Base-by-base conservation (phyloP, 2,329 filamentous ascomycete species). In the Arthroderma uncinatum region DNA sequence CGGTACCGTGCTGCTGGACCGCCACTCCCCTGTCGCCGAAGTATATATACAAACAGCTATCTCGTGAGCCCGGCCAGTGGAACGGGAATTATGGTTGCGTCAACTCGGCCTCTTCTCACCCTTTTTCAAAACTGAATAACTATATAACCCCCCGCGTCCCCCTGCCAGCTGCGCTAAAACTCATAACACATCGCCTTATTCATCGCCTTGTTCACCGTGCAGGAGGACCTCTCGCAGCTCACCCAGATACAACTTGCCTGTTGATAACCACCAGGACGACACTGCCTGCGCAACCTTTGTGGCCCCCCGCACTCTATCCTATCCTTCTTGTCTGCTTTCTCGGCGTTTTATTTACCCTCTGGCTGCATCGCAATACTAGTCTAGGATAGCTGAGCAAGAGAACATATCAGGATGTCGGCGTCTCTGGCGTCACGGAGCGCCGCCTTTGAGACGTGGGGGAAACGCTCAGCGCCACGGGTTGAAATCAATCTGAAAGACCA, bases 401-500 rank as follows among this genome's bases (percentile, higher is more conserved):
- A 19, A 19, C 21, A 44, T 10, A 25, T 30, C 25, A 14, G n/a
- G 44, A 50, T 50, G 44, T 8, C 44, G 12, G 23, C 44, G 28
- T 50, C 44, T 50, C 23, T 50, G 23, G 28, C 23, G 25, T 33
- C 44, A 25, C 23, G 44, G 8, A 19, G 21, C 25, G 50, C 42
- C 2, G 25, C 54, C 10, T 58, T 60, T 34, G 53, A 54, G 39
- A 40, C 56, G 16, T 48, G 57, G 36, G 40, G 30, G 16, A 57
- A 53, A 33, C 57, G 50, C 16, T 30, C 25, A 23, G 33, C 42
- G 4, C 53, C 50, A 8, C 47, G 44, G 10, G 56, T 60, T 42
- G n/a, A 58, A n/a, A 60, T 60, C 48, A 57, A 21, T 1, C 34
- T 60, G 8, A 53, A 55, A 4, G 33, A 54, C 33, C 55, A 57